Base-by-base conservation (phyloP, 176 grass and related monocot species). In the Zoysia pacifica region DNA sequence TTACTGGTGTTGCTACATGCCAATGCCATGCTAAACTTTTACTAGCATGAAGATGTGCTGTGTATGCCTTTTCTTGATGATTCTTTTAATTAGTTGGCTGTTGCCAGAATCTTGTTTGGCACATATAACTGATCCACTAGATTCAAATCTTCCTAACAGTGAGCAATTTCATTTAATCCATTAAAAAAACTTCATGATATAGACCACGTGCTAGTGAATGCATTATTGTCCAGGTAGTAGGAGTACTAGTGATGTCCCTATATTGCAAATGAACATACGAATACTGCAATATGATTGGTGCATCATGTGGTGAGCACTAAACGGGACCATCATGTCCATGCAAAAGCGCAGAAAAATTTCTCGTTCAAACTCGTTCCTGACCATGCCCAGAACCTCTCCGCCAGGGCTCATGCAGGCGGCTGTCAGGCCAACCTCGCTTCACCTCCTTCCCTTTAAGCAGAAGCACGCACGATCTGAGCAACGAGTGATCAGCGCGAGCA, bases 281-380 rank as follows among this genome's bases (percentile, higher is more conserved):
- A 7, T 48, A 40, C 62, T 39, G 48, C 2, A 28, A 11, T 19
- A 76, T 61, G 51, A 76, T 56, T 75, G 73, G 37, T 4, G 16
- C 51, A 69, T 35, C 12, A 53, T 55, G 37, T 19, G 14, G 44
- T 45, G 11, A 39, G 11, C 36, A 65, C 37, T 65, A 65, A 65
- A 65, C 40, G 62, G 62, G 37, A 65, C 5, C 50, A 68, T 20
- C n/a, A 53, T 54, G 37, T 39, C 61, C 62, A 73, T 48, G 52
- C 45, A 20, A 58, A 58, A 64, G 45, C 38, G 15, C 38, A 36
- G 9, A 4, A 20, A 44, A 40, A 15, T 9, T n/a, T 1, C 19
- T 66, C 2, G 61, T 74, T 74, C 80, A 74, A 82, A 82, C 70
- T 36, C 54, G 49, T n/a, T 28, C 65, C 80, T 74, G 80, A 82